Base-by-base conservation (phyloP, 495 filamentous ascomycete genomes). In the Aspergillus bridgeri region DNA sequence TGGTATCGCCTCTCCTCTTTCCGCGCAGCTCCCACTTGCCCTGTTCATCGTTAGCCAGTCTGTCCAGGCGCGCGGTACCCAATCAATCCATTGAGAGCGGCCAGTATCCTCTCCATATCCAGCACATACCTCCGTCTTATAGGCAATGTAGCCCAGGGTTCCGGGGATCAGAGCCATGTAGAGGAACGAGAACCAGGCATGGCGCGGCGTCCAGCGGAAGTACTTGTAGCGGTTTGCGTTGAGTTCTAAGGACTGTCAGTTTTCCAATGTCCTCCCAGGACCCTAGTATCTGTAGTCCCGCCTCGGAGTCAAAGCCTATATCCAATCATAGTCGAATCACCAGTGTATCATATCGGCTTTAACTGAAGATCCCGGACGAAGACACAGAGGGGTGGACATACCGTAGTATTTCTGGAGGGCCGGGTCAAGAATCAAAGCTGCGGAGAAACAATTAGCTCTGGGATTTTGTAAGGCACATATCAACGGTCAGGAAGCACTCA, bases 161-260 rank as follows among this genome's bases (percentile, higher is more conserved):
- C 72, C 68, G 6, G 94, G 94, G 21, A 97, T 81, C 38, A 82
- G 73, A 23, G 84, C 73, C 55, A 87, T 80, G 74, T 91, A 96
- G 29, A 85, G 68, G 65, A 96, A 83, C 4, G 85, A 87, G 59
- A 96, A 60, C 79, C 83, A 83, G 22, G 89, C 91, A 46, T 91
- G 94, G 61, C 89, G 81, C 22, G 84, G 81, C 15, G 87, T 97
- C 89, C 89, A 98, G 65, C 90, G 83, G 83, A 97, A 98, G 83
- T 91, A 96, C 76, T 89, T 92, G 83, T 91, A 88, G 50, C 94
- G 89, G 78, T 95, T 92, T 62, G 78, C 70, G 64, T 79, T 83
- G 85, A 97, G 89, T 68, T 88, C 94, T 98, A 66, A n/a, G n/a
- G n/a, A n/a, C n/a, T n/a, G n/a, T n/a, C n/a, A n/a, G n/a, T n/a